phyloP scores from a whole-genome alignment of 2,329 filamentous ascomycete genomes.

The Cordyceps cateniannulata region DNA sequence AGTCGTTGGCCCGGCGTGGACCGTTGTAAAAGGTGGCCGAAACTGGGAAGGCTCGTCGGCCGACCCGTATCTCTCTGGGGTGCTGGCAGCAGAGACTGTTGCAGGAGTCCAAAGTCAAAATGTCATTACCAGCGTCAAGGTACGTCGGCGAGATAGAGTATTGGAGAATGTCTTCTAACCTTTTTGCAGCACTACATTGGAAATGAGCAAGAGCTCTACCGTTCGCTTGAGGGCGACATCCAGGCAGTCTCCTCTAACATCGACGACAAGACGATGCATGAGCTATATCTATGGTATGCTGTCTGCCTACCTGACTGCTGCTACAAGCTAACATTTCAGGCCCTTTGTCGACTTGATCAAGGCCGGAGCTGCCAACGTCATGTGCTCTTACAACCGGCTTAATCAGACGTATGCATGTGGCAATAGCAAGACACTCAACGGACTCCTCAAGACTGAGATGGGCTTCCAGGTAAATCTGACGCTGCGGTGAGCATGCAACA shows the following conservation, averaged over 20 bases:
- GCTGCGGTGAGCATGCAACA: background rate
- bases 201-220: slow-evolving; percentile 71
- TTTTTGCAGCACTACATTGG: slow-evolving; percentile 60
- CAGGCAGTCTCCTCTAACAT: slow-evolving; percentile 52
- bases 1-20: slow-evolving; percentile 62
- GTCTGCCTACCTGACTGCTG: background rate
- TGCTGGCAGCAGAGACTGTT: slow-evolving; percentile 62
- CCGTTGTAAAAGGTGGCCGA: slow-evolving; percentile 63
- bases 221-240: slow-evolving; percentile 53
- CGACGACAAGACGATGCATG: slow-evolving; percentile 54
- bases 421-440: slow-evolving; percentile 62
- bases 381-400: slow-evolving; percentile 63
- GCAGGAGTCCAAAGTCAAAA: slow-evolving; percentile 70
- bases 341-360: slow-evolving; percentile 62
- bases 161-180: background rate
- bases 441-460: slow-evolving; percentile 56
- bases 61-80: slow-evolving; percentile 67
- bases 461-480: slow-evolving; percentile 39
- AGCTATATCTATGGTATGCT: slow-evolving; percentile 58
- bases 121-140: slow-evolving; percentile 69
- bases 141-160: slow-evolving; percentile 13
- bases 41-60: slow-evolving; percentile 71
- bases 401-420: slow-evolving; percentile 70
- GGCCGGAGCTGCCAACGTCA: slow-evolving; percentile 50
- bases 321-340: slow-evolving; percentile 29